Percentiles rank a stretch among this genome's conserved stretches.
These are phyloP conservation scores for Juncus effusus DNA, from an alignment of 176 grass and related monocot genomes.

Conservation along the genomic window DNA sequence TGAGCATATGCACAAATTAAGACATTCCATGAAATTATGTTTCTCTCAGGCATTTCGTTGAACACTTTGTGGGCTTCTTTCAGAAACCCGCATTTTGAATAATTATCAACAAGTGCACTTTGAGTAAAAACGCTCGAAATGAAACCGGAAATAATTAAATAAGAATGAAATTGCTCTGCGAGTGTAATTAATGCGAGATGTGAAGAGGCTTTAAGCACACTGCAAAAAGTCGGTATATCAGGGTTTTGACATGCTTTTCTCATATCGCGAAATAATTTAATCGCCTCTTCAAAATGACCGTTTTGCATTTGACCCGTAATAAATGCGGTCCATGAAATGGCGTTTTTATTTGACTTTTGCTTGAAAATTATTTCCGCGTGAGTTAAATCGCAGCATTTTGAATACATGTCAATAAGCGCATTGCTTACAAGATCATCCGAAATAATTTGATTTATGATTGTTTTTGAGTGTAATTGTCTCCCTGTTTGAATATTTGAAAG, in stretches of 20 bases:
- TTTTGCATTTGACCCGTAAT: constrained; percentile 41
- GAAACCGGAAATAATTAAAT: constrained; percentile 28
- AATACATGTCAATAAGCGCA: constrained; percentile 90
- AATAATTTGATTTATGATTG: constrained; percentile 39
- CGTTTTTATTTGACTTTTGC: constrained; percentile 32
- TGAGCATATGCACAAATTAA: constrained; percentile 66
- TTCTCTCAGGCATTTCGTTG: constrained; percentile 68
- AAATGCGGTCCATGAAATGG: constrained; percentile 44
- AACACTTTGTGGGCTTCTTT: constrained; percentile 49
- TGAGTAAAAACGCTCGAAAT: constrained; percentile 35
- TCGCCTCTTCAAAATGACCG: constrained; percentile 29
- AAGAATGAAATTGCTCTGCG: constrained; percentile 35
- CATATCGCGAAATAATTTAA: constrained; percentile 42
- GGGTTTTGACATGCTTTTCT: constrained; percentile 32
- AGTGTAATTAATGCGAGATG: constrained; percentile 33
- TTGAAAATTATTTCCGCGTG: constrained; percentile 26
- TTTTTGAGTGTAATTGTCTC: constrained; percentile 73
- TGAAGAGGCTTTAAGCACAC: constrained; percentile 36
- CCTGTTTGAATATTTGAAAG: constrained; percentile 51
- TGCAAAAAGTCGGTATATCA: constrained; percentile 30
- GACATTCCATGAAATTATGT: constrained; percentile 81
- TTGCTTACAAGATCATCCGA: constrained; percentile 54
- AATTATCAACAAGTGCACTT: constrained; percentile 78
- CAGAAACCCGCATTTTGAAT: constrained; percentile 69
- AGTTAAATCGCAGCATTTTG: constrained; percentile 32